Evolutionary conservation across 805 yeast species (phyloP).

Genomic region (Candida hispaniensis): DNA sequence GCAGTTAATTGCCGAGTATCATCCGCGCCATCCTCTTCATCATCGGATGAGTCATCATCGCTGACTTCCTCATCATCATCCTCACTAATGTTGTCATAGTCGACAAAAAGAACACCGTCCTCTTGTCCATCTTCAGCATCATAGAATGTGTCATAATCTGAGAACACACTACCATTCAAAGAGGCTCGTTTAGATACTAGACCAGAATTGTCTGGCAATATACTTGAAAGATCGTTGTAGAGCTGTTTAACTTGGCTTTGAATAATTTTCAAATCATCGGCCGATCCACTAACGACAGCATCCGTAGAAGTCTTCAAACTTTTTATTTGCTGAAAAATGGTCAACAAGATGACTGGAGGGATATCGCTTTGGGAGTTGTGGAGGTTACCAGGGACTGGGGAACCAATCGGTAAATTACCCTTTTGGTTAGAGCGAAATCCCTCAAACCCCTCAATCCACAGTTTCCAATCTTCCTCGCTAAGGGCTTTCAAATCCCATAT

Average conservation of each 20-base stretch:
- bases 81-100: slow-evolving; percentile 20
- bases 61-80: slow-evolving; percentile 18
- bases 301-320: too few relatives aligned
- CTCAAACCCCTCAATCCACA: slow-evolving; percentile 78
- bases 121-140: slow-evolving; percentile 19
- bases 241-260: too few relatives aligned
- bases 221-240: too few relatives aligned
- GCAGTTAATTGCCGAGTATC: slow-evolving; percentile 15
- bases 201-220: too few relatives aligned
- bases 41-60: slow-evolving; percentile 15
- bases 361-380: too few relatives aligned
- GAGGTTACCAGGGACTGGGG: too few relatives aligned
- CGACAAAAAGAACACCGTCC: slow-evolving; percentile 21
- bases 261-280: too few relatives aligned
- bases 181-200: slow-evolving; percentile 16
- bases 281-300: too few relatives aligned
- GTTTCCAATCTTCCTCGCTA: slow-evolving; percentile 52
- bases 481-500: slow-evolving; percentile 78
- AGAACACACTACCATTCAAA: slow-evolving; percentile 18
- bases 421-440: slow-evolving; percentile 22
- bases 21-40: slow-evolving; percentile 18
- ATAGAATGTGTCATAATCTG: slow-evolving; percentile 21
- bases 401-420: too few relatives aligned
- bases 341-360: too few relatives aligned
- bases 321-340: too few relatives aligned